Percentiles rank a stretch among this genome's conserved stretches.
These are phyloP conservation scores for Colletotrichum brevisporum DNA, from an alignment of 2,329 filamentous ascomycete genomes.

Conservation along the genomic window DNA sequence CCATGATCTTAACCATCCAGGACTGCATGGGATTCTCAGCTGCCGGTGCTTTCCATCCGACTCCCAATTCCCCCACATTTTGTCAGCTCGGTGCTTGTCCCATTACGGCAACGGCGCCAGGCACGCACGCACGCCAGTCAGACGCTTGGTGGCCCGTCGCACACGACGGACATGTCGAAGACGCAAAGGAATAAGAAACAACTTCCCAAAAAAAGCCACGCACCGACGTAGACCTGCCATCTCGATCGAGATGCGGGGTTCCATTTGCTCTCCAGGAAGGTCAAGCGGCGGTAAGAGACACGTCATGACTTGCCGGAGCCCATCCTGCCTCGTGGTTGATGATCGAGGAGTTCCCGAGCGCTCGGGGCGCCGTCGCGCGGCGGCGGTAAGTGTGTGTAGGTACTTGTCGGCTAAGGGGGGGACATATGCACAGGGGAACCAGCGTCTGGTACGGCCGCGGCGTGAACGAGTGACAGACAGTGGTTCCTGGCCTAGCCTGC, in stretches of 20 bases:
- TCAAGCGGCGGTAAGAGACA: neutral
- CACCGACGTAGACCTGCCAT: slow-evolving; percentile 10
- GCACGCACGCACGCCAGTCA: neutral
- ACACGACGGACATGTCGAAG: neutral
- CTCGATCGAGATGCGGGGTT: slow-evolving; percentile 25
- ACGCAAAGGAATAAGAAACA: slow-evolving; percentile 23
- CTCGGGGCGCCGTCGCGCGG: neutral
- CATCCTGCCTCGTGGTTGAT: slow-evolving; percentile 10
- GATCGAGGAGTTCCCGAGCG: slow-evolving; percentile 18
- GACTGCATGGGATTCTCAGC: neutral
- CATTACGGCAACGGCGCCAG: neutral
- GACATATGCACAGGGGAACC: too few relatives aligned
- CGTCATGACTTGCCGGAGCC: slow-evolving; percentile 37
- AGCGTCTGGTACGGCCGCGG: too few relatives aligned
- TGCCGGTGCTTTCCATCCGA: neutral
- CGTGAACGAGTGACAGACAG: neutral
- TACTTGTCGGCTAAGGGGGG: neutral
- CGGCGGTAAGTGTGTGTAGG: neutral
- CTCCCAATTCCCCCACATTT: neutral
- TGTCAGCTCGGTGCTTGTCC: neutral
- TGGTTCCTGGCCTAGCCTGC: neutral
- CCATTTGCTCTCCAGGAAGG: too few relatives aligned
- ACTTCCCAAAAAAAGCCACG: slow-evolving; percentile 18
- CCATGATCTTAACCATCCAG: slow-evolving; percentile 8
- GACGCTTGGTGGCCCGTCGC: neutral